Conservation (phyloP, 139 green algal species). For the Chlamydomonas sp. region DNA sequence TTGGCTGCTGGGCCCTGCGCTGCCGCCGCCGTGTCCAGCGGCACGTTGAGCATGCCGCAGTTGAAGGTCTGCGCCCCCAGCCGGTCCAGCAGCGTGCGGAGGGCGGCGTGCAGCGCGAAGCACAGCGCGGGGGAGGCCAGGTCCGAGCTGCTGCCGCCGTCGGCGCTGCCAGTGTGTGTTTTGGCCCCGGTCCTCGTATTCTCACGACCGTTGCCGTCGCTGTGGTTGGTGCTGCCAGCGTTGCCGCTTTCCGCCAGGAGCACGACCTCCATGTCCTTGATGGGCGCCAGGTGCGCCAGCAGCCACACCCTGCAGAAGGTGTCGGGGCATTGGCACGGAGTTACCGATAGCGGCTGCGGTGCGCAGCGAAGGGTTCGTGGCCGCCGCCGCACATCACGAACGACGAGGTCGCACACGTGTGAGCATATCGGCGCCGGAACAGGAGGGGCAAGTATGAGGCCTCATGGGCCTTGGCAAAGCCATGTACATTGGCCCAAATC, state of each 20-base stretch:
- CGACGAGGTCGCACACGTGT: too few relatives aligned
- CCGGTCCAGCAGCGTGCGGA: slow-evolving; percentile 80
- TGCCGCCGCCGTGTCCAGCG: not conserved
- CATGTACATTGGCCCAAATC: too few relatives aligned
- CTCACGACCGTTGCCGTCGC: not conserved
- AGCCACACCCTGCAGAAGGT: slow-evolving; percentile 12
- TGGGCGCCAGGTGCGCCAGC: slow-evolving; percentile 51
- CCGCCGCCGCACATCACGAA: too few relatives aligned
- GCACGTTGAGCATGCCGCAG: slow-evolving; percentile 60
- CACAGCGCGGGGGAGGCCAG: slow-evolving; percentile 65
- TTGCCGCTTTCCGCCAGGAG: slow-evolving; percentile 22
- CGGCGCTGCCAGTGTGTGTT: not conserved
- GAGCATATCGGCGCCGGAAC: too few relatives aligned
- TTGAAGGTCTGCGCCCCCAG: slow-evolving; percentile 82
- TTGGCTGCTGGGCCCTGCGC: slow-evolving; percentile 16
- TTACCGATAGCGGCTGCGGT: not conserved
- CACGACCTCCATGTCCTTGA: slow-evolving; percentile 76
- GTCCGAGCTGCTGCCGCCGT: not conserved
- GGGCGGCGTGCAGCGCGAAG: slow-evolving; percentile 54
- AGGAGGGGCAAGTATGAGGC: too few relatives aligned
- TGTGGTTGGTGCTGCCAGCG: not conserved
- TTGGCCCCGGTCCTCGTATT: too few relatives aligned
- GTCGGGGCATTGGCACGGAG: too few relatives aligned
- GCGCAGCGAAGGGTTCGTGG: not conserved
- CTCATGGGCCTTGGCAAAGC: too few relatives aligned